Conservation (phyloP, 768 basidiomycete genomes). For the Panus rudis region DNA sequence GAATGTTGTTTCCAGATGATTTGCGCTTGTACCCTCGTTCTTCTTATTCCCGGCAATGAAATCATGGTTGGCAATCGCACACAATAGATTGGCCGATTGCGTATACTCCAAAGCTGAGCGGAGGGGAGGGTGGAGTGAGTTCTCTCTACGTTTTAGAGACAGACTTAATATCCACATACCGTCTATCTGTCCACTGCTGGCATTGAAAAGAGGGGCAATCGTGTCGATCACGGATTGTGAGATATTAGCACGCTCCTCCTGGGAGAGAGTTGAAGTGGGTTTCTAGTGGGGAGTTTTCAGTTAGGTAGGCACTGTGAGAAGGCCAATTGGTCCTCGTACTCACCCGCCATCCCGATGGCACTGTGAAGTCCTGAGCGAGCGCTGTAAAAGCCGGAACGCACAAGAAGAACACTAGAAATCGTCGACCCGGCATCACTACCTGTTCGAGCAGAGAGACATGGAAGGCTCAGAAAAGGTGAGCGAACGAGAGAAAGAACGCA, state of each 20-base stretch:
- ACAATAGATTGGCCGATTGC: background rate
- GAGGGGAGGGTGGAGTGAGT: background rate
- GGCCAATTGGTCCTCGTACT: too few relatives aligned
- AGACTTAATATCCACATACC: background rate
- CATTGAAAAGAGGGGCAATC: background rate
- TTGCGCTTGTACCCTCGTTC: background rate
- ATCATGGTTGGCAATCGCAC: slow-evolving; percentile 1
- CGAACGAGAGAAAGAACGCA: too few relatives aligned
- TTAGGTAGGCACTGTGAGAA: too few relatives aligned
- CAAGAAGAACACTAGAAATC: too few relatives aligned
- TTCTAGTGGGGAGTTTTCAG: background rate
- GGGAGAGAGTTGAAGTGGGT: background rate
- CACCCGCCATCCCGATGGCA: too few relatives aligned
- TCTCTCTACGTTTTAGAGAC: too few relatives aligned
- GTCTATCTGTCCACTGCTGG: background rate
- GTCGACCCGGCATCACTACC: too few relatives aligned
- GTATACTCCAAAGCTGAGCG: background rate
- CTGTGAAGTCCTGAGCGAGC: too few relatives aligned
- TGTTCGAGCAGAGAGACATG: too few relatives aligned
- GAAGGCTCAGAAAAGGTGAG: too few relatives aligned
- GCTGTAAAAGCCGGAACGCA: too few relatives aligned
- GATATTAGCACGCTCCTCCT: background rate
- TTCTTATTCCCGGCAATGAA: background rate
- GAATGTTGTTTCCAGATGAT: background rate
- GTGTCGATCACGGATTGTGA: background rate